These are phyloP conservation scores for Pyrenula aspistea DNA, from an alignment of 495 filamentous ascomycete genomes.

Conservation along the genomic window DNA sequence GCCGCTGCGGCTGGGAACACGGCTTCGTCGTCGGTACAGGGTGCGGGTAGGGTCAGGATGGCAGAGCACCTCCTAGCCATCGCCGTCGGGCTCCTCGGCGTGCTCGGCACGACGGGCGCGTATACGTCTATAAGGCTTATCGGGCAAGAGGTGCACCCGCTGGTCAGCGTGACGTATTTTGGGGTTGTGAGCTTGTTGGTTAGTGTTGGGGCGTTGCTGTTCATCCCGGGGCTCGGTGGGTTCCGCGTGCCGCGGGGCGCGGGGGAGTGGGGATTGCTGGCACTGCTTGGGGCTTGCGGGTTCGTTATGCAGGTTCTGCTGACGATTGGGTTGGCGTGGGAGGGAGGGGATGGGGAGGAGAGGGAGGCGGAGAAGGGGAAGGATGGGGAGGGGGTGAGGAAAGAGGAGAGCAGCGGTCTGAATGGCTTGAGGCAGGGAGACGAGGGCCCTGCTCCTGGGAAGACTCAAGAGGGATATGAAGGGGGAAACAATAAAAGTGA, in stretches of 20 bases:
- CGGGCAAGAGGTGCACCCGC: slow-evolving; percentile 68
- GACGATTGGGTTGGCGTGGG: slow-evolving; percentile 65
- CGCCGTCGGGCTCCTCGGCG: slow-evolving; percentile 62
- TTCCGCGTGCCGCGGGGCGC: slow-evolving; percentile 49
- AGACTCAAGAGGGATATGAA: background rate
- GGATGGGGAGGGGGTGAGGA: background rate
- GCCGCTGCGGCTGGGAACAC: slow-evolving; percentile 12
- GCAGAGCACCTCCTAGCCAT: slow-evolving; percentile 70
- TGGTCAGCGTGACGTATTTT: slow-evolving; percentile 85
- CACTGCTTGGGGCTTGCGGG: slow-evolving; percentile 60
- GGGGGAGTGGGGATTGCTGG: slow-evolving; percentile 59
- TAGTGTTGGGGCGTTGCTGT: slow-evolving; percentile 44
- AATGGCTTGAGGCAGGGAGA: too few species aligned
- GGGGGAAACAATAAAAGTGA: slow-evolving; percentile 10
- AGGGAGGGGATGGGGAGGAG: slow-evolving; percentile 20
- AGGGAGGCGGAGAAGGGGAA: slow-evolving; percentile 2
- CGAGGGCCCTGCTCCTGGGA: background rate
- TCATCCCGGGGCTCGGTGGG: slow-evolving; percentile 29
- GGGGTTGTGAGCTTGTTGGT: slow-evolving; percentile 58
- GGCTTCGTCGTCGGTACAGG: slow-evolving; percentile 32
- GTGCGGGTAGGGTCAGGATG: too few species aligned
- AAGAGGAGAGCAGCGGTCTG: background rate
- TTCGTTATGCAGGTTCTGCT: slow-evolving; percentile 81
- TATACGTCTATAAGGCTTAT: slow-evolving; percentile 78
- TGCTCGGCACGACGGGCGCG: slow-evolving; percentile 65